Base-by-base conservation (phyloP, 305 asterid species). In the Fraxinus floribunda region DNA sequence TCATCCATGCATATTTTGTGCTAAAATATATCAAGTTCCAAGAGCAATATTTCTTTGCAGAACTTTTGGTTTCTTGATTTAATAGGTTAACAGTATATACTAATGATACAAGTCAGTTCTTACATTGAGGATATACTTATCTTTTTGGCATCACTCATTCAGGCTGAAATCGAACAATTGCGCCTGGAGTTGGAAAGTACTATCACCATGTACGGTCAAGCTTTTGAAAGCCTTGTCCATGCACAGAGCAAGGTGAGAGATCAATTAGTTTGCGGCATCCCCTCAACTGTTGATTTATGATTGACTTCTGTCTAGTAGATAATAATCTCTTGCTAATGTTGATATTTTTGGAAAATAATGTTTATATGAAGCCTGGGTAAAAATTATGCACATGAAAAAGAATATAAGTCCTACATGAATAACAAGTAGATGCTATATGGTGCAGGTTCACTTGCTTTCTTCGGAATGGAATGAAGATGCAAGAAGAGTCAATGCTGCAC, bases 401-500 rank as follows among this genome's bases (percentile, higher is more conserved):
- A 30, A 29, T n/a, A 52, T 3, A 30, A 13, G 76, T 71, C 76
- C 76, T 30, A 15, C 20, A 71, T 71, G 44, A 75, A 22, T 77
- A 77, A 76, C 10, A 32, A 22, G 79, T 0, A 66, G 55, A n/a
- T 74, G 75, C 5, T 75, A 16, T 38, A 38, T 76, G 85, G 89
- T 84, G 81, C 91, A 95, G 98, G 94, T 92, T 30, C 86, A 88
- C 52, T 62, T 83, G 88, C 95, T 94, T 85, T 92, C 98, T 83
- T 90, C 90, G 18, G 96, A 90, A 84, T 91, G 93, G 87, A 86
- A 82, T 78, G 94, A 90, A 86, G 97, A 91, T 85, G 94, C 92
- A 71, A 85, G 84, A 82, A 93, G 85, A 86, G 92, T 92, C 83
- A 84, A 85, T 83, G 95, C 92, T 84, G 97, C 97, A 11, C 89